phyloP scores from a whole-genome alignment of 495 filamentous ascomycete species.

The Talaromyces ruber region DNA sequence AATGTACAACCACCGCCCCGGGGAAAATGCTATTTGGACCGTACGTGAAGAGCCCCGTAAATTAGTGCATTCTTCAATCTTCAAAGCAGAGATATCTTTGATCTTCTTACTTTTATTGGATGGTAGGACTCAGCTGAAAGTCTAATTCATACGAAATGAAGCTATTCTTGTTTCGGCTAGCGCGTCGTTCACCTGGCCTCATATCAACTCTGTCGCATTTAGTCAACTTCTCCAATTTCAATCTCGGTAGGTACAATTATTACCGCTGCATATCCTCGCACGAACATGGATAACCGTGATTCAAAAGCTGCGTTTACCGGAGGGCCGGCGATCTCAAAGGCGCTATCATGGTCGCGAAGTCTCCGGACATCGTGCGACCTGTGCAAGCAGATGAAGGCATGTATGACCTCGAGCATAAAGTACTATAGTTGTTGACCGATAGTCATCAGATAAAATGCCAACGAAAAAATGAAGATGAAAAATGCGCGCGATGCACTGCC shows the following conservation, averaged over 20 bases:
- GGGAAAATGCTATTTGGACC: not conserved
- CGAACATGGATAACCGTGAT: not conserved
- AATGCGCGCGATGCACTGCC: not conserved
- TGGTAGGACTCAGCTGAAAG: not conserved
- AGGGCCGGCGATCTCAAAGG: not conserved
- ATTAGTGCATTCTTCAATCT: not conserved
- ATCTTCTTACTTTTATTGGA: not conserved
- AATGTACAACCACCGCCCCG: no score
- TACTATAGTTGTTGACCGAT: not conserved
- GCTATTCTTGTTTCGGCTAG: not conserved
- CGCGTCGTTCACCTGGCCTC: not conserved
- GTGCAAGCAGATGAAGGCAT: conserved; percentile 5
- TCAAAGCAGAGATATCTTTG: not conserved
- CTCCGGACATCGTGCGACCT: conserved; percentile 3
- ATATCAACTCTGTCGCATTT: not conserved
- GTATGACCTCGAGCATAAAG: not conserved
- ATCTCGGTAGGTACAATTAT: not conserved
- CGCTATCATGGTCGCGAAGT: not conserved
- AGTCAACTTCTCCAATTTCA: not conserved
- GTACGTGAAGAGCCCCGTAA: not conserved
- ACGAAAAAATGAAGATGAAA: not conserved
- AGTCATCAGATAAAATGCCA: conserved; percentile 1
- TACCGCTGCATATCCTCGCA: not conserved
- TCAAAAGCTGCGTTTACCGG: not conserved
- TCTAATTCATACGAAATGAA: not conserved